Percentiles rank a stretch among this genome's conserved stretches.
phyloP scores from a whole-genome alignment of 2,329 filamentous ascomycete genomes.

The Sarocladium brachiariae region DNA sequence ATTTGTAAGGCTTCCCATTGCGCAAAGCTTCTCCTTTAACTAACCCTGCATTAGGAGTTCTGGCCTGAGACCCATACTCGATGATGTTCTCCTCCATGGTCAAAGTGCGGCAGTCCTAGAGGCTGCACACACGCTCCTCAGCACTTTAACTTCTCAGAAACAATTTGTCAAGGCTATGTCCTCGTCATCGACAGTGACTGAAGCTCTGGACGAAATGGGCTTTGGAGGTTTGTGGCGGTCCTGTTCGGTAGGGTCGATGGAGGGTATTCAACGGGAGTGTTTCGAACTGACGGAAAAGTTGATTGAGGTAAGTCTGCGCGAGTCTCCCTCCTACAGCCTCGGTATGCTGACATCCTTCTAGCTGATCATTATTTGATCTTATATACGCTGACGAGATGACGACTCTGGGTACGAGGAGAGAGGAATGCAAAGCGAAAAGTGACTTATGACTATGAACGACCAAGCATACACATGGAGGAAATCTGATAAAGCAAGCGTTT shows the following conservation, averaged over 20 bases:
- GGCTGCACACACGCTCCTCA: slow-evolving; percentile 53
- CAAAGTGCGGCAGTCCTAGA: slow-evolving; percentile 54
- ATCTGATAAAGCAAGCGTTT: neutral
- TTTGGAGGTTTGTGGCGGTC: slow-evolving; percentile 58
- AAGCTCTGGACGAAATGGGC: slow-evolving; percentile 52
- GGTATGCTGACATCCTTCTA: neutral
- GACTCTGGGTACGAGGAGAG: neutral
- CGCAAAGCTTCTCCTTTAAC: neutral
- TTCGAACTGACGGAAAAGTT: slow-evolving; percentile 51
- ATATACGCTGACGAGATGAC: neutral
- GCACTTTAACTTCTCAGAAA: slow-evolving; percentile 48
- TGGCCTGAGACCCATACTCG: slow-evolving; percentile 50
- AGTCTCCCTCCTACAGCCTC: too few species aligned
- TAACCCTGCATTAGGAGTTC: slow-evolving; percentile 36
- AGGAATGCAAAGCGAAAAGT: neutral
- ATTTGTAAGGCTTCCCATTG: slow-evolving; percentile 42
- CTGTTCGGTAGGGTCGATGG: slow-evolving; percentile 42
- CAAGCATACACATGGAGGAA: neutral
- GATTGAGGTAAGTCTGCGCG: slow-evolving; percentile 45
- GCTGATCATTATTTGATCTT: slow-evolving; percentile 1
- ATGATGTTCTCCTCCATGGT: slow-evolving; percentile 56
- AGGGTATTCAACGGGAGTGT: slow-evolving; percentile 44
- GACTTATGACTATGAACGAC: slow-evolving; percentile 3
- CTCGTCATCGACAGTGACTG: slow-evolving; percentile 40
- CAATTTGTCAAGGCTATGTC: slow-evolving; percentile 43